phyloP scores from a whole-genome alignment of 495 filamentous ascomycete species.

The Trichodelitschia bisporula region DNA sequence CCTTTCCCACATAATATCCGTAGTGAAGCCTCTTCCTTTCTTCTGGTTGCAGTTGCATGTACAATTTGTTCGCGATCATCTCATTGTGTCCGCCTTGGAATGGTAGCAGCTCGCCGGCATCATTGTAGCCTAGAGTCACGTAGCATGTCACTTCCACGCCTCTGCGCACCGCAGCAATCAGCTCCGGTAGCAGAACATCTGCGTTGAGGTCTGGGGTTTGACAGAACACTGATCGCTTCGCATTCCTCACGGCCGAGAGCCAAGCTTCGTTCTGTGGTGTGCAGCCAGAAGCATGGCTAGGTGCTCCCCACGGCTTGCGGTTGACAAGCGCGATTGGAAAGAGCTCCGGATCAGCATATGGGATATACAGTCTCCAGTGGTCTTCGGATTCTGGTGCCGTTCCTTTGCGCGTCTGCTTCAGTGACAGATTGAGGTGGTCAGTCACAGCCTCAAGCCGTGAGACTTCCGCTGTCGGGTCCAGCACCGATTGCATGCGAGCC shows the following conservation, averaged over 20 bases:
- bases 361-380: too few species aligned
- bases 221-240: conserved; percentile 36
- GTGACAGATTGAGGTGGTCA: conserved; percentile 37
- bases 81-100: conserved; percentile 58
- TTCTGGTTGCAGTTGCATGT: conserved; percentile 22
- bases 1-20: conserved; percentile 46
- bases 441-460: conserved; percentile 29
- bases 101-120: conserved; percentile 49
- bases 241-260: conserved; percentile 41
- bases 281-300: conserved; percentile 28
- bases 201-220: conserved; percentile 58
- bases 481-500: conserved; percentile 26
- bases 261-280: conserved; percentile 52
- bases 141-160: conserved; percentile 43
- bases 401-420: conserved; percentile 3
- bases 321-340: conserved; percentile 51
- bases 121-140: conserved; percentile 56
- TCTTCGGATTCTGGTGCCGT: neutral
- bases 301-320: conserved; percentile 36
- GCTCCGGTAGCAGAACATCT: conserved; percentile 33
- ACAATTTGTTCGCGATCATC: conserved; percentile 32
- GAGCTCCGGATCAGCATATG: too few species aligned
- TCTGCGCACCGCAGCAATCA: conserved; percentile 35
- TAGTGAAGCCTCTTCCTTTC: conserved; percentile 27
- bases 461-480: conserved; percentile 25